Conservation (phyloP, 352 stramenopile genomes). For the Pythium rishiriense region DNA sequence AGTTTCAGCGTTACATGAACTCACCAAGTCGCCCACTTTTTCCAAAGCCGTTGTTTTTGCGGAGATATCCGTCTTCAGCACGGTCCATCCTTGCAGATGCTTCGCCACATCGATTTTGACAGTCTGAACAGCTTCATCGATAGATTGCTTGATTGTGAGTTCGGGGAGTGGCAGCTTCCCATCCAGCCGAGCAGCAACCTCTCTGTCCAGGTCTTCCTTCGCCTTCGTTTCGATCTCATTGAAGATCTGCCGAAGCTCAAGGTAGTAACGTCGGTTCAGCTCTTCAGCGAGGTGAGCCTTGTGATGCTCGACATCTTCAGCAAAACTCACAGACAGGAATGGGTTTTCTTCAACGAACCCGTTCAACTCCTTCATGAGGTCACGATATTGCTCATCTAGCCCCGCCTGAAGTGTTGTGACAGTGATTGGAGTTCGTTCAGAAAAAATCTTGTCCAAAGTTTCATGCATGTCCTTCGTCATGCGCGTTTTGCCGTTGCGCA, state of each 20-base stretch:
- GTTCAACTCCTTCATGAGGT: conserved; percentile 33
- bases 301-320: conserved; percentile 58
- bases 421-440: conserved; percentile 45
- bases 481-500: conserved; percentile 51
- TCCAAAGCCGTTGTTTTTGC: conserved; percentile 68
- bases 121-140: conserved; percentile 56
- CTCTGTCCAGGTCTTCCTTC: conserved; percentile 63
- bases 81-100: conserved; percentile 72
- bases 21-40: conserved; percentile 74
- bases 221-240: conserved; percentile 63
- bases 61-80: conserved; percentile 61
- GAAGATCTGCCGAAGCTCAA: conserved; percentile 78
- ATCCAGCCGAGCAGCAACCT: conserved; percentile 60
- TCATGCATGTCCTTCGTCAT: conserved; percentile 69
- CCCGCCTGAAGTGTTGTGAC: conserved; percentile 59
- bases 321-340: conserved; percentile 43
- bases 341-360: conserved; percentile 34
- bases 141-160: conserved; percentile 59
- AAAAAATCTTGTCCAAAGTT: conserved; percentile 60
- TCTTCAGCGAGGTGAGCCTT: conserved; percentile 65
- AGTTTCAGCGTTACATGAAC: conserved; percentile 23
- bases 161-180: conserved; percentile 65
- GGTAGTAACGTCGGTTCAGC: conserved; percentile 72
- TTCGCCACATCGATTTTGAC: conserved; percentile 52
- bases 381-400: conserved; percentile 48